A percentile compares a stretch with the other conserved stretches of the same genome.
Conservation (phyloP, 2,329 filamentous ascomycete genomes). For the Neonectria coccinea region DNA sequence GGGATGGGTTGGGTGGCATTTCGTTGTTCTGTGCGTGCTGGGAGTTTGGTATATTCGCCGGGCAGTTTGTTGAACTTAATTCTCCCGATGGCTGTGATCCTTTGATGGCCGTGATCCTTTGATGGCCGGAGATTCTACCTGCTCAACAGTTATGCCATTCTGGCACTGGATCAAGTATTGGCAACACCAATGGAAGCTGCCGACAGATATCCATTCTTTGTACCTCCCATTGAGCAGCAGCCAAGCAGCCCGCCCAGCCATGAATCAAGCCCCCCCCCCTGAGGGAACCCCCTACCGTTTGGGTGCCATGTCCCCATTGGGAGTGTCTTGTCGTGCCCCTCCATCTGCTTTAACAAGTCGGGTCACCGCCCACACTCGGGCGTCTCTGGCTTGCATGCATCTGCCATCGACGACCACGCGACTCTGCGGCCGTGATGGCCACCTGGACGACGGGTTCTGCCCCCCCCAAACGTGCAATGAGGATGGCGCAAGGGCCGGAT, state of each 20-base stretch:
- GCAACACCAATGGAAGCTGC: background rate
- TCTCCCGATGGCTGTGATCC: background rate
- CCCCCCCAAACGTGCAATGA: slow-evolving; percentile 13
- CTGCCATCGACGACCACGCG: slow-evolving; percentile 20
- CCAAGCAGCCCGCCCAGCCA: slow-evolving; percentile 5
- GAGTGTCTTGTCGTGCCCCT: background rate
- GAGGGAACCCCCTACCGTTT: slow-evolving; percentile 15
- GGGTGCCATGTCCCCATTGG: slow-evolving; percentile 8
- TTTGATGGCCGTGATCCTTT: background rate
- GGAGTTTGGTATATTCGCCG: background rate
- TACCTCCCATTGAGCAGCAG: background rate
- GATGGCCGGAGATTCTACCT: background rate
- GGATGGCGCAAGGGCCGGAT: background rate
- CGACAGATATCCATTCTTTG: background rate
- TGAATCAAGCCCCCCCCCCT: slow-evolving; percentile 24
- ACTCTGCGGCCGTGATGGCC: slow-evolving; percentile 13
- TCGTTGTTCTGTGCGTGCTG: background rate
- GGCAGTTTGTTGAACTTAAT: background rate
- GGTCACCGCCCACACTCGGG: slow-evolving; percentile 2
- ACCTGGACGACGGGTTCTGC: background rate
- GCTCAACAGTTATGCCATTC: background rate
- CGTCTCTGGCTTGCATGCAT: slow-evolving; percentile 20
- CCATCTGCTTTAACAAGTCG: background rate
- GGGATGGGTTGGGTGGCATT: slow-evolving; percentile 18
- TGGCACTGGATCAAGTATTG: background rate